phyloP scores from a whole-genome alignment of 768 basidiomycete species.

The Xerocomellus dryophilus region DNA sequence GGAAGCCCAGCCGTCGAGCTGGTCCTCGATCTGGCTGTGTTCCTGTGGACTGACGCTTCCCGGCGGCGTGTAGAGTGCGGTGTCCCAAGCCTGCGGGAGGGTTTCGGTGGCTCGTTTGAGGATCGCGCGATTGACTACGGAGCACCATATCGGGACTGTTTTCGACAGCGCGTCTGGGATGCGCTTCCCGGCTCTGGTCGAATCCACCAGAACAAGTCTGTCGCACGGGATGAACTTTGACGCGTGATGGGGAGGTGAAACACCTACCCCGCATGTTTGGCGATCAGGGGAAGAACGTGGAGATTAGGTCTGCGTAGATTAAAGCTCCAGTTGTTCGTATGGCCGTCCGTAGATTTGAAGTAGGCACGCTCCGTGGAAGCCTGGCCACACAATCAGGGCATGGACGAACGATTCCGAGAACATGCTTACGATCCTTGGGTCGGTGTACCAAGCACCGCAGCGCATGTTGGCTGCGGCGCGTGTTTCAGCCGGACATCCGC shows the following conservation, averaged over 20 bases:
- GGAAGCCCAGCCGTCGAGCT: slow-evolving; percentile 66
- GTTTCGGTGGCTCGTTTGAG: slow-evolving; percentile 10
- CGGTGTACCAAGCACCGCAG: slow-evolving; percentile 92
- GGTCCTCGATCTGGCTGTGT: slow-evolving; percentile 69
- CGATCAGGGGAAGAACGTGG: slow-evolving; percentile 62
- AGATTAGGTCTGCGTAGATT: slow-evolving; percentile 82
- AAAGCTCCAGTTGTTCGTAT: slow-evolving; percentile 82
- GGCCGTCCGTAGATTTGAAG: slow-evolving; percentile 93
- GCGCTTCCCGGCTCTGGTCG: slow-evolving; percentile 88
- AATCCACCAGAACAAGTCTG: slow-evolving; percentile 86
- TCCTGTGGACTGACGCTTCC: slow-evolving; percentile 70
- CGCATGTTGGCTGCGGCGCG: slow-evolving; percentile 72
- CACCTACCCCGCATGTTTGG: slow-evolving; percentile 53
- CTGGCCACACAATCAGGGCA: slow-evolving; percentile 3
- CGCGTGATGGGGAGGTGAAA: neutral
- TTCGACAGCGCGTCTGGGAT: slow-evolving; percentile 93
- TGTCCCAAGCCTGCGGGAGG: slow-evolving; percentile 46
- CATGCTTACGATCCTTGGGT: slow-evolving; percentile 63
- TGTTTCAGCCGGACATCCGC: neutral
- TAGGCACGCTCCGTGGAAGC: slow-evolving; percentile 47
- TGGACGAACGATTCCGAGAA: too few relatives aligned
- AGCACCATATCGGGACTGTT: slow-evolving; percentile 93
- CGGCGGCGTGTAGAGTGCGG: slow-evolving; percentile 65
- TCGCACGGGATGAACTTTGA: neutral
- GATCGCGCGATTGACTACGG: slow-evolving; percentile 74